Conservation (phyloP, 805 yeast species). For the Saccharomycopsis oosterbeekiorum region DNA sequence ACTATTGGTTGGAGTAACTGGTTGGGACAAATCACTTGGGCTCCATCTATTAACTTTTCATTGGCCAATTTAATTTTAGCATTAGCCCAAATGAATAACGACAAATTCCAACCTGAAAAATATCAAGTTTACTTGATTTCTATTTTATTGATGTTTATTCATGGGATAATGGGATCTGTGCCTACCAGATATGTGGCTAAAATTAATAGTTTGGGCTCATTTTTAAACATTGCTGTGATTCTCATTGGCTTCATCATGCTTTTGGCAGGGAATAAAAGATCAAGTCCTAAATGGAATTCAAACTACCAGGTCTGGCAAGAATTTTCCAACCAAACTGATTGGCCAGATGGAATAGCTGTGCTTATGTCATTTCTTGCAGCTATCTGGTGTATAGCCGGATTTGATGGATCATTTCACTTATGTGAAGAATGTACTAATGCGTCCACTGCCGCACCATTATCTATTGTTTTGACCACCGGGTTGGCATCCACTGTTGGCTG, state of each 20-base stretch:
- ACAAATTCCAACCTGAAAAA: constrained; percentile 40
- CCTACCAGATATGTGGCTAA: constrained; percentile 49
- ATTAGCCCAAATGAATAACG: constrained; percentile 47
- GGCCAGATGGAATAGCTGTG: constrained; percentile 52
- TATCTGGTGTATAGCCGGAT: constrained; percentile 68
- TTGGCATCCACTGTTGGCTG: constrained; percentile 53
- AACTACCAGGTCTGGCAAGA: constrained; percentile 48
- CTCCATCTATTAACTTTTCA: constrained; percentile 63
- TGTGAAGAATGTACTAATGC: constrained; percentile 63
- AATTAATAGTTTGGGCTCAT: constrained; percentile 50
- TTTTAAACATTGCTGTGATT: constrained; percentile 43
- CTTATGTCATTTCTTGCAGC: constrained; percentile 51
- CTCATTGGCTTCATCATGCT: constrained; percentile 50
- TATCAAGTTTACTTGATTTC: constrained; percentile 56
- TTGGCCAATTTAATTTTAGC: constrained; percentile 51
- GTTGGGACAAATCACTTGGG: constrained; percentile 54
- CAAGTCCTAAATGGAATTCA: constrained; percentile 32
- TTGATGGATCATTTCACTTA: constrained; percentile 65
- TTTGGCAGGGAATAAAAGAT: constrained; percentile 45
- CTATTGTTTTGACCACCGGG: constrained; percentile 50
- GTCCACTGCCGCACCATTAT: constrained; percentile 52
- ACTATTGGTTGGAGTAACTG: constrained; percentile 61
- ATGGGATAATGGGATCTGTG: neutral
- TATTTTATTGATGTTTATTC: constrained; percentile 34
- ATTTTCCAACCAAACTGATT: constrained; percentile 39